Base-by-base conservation (phyloP, 345 rosid genomes). In the Sonneratia caseolaris region DNA sequence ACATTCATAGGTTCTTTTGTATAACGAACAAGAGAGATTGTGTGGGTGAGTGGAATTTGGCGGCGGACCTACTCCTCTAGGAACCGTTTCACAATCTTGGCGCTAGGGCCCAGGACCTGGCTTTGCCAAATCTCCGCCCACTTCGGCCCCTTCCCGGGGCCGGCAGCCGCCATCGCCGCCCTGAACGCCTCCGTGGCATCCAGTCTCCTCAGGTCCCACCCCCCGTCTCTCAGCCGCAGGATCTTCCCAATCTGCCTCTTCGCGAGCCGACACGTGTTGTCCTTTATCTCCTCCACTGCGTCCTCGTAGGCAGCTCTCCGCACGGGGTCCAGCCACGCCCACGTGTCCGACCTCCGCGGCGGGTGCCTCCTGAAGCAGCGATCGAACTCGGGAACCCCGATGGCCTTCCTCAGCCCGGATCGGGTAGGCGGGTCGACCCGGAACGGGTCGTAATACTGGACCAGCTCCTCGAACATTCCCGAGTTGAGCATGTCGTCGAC, bases 401-500 rank as follows among this genome's bases (percentile, higher is more conserved):
- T 95, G 19, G 99, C 93, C 57, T 87, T 95, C 74, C 86, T 71
- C 45, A 95, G 61, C 70, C 97, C 97, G 24, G 61, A 71, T 70
- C 72, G 83, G 71, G 37, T 37, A 45, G 19, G 24, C 37, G 71
- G 35, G 61, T 79, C 74, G 35, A 76, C 51, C 64, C 76, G 65
- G 0, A 27, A 70, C 61, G 86, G 81, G 67, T 82, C 75, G 78
- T 82, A 89, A 42, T 82, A 89, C 74, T 71, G 66, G 6, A 76
- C 73, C 27, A 95, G 67, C 82, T 95, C 99, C 19, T 89, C 85
- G 65, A 90, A 84, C 99, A 95, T 92, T 69, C 98, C 99, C 36
- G 81, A 77, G n/a, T 76, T 86, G 53, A 95, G 87, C 99, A 95
- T 95, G 8, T 92, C 97, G 72, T 95, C 99, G 37, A 92, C 99